phyloP scores from a whole-genome alignment of 768 basidiomycete genomes.

The Tylopilus felleus region DNA sequence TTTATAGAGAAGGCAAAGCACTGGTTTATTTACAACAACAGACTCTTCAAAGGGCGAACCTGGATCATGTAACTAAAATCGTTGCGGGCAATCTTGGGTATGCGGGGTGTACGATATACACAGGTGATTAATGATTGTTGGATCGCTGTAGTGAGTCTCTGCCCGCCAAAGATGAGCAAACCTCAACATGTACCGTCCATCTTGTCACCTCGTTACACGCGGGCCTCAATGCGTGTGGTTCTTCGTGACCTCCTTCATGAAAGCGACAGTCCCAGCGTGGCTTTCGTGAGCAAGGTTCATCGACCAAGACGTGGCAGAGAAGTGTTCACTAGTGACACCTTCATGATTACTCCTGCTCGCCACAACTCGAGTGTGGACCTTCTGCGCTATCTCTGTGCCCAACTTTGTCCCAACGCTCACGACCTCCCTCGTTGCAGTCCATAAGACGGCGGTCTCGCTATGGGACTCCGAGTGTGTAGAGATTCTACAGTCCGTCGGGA shows the following conservation, averaged over 20 bases:
- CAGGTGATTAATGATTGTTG: too few relatives aligned
- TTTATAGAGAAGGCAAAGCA: too few relatives aligned
- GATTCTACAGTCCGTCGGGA: slow-evolving; percentile 3
- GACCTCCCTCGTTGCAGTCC: slow-evolving; percentile 17
- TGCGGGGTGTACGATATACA: too few relatives aligned
- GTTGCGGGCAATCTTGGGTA: too few relatives aligned
- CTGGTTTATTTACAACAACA: too few relatives aligned
- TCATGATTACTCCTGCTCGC: slow-evolving; percentile 6
- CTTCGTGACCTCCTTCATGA: slow-evolving; percentile 19
- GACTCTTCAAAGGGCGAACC: too few relatives aligned
- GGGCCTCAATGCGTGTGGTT: neutral
- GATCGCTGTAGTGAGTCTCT: too few relatives aligned
- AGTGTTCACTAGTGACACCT: slow-evolving; percentile 7
- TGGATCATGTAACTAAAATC: too few relatives aligned
- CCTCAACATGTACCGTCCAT: neutral
- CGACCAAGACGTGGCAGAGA: slow-evolving; percentile 23
- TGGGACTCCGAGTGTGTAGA: slow-evolving; percentile 4
- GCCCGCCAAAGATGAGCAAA: too few relatives aligned
- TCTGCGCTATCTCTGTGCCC: slow-evolving; percentile 20
- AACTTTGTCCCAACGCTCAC: slow-evolving; percentile 10
- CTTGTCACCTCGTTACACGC: neutral
- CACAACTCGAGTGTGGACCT: slow-evolving; percentile 14
- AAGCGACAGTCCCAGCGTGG: slow-evolving; percentile 8
- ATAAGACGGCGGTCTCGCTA: slow-evolving; percentile 6
- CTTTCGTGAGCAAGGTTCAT: slow-evolving; percentile 25